Base-by-base conservation (phyloP, 352 stramenopile species). In the Pythium scleroteichum region DNA sequence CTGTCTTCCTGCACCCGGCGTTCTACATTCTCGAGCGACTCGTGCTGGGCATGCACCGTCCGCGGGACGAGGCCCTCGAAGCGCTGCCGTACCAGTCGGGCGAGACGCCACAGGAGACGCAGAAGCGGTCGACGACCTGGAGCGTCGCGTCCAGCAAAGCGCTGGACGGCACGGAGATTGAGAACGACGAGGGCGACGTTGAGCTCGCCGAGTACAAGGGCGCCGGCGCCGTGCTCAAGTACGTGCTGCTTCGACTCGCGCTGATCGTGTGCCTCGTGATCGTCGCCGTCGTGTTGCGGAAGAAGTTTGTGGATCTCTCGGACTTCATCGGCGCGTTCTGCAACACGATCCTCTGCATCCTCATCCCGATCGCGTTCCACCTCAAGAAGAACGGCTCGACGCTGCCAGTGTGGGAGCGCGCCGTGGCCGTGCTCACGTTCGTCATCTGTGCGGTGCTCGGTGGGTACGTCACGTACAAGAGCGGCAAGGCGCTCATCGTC, bases 291-390 rank as follows among this genome's bases (percentile, higher is more conserved):
- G 17, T 68, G 10, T 49, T 69, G 23, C 52, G 65, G 61, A 66
- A 87, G 53, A 72, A 84, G 45, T 85, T 88, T 32, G 55, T 79
- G 16, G 79, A 86, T 44, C 77, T 88, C 6, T 27, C 20, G 20
- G 44, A 50, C 54, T 89, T 87, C 42, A 70, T 87, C 23, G 79
- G 79, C 32, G 76, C 79, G 6, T 89, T 66, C 57, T 66, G 67
- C 46, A 76, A 82, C 27, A 72, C 77, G 16, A 72, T 83, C 45
- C 72, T 67, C 38, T 87, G 77, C 64, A 87, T 85, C 47, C 75
- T 87, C 38, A 57, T 88, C 29, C 76, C 79, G 9, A 80, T 85
- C 47, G 64, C 78, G 56, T 85, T 89, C 64, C 85, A 89, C 76
- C 57, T 89, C 10, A 87, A 84, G 64, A 69, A 78, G 44, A 73